phyloP scores from a whole-genome alignment of 2,329 filamentous ascomycete species.

The Cercospora nicotianae region DNA sequence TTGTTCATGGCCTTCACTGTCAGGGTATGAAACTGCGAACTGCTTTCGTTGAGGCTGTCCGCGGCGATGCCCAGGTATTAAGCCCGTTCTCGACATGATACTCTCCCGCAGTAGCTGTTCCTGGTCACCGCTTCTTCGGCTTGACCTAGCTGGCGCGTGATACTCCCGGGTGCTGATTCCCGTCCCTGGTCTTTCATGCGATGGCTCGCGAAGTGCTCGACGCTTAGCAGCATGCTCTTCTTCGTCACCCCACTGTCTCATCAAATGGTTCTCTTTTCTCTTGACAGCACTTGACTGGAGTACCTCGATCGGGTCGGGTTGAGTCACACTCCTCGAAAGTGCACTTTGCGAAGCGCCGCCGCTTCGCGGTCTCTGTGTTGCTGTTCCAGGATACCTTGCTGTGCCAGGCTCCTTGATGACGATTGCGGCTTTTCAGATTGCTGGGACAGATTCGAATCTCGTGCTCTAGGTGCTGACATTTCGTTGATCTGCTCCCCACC shows the following conservation, averaged over 20 bases:
- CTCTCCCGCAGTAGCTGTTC: slow-evolving; percentile 4
- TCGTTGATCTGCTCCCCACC: neutral
- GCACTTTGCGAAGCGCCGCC: slow-evolving; percentile 7
- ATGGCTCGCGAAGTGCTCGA: neutral
- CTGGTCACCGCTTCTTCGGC: neutral
- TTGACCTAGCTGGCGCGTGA: neutral
- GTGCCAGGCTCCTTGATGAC: neutral
- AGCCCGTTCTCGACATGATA: neutral
- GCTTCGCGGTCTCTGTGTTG: slow-evolving; percentile 6
- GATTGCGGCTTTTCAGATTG: neutral
- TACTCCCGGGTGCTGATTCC: slow-evolving; percentile 4
- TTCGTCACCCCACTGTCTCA: neutral
- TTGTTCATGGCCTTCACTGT: slow-evolving; percentile 6
- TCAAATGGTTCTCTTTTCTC: slow-evolving; percentile 8
- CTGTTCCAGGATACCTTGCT: neutral
- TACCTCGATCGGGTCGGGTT: neutral
- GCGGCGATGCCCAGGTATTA: neutral
- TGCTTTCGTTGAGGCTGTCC: neutral
- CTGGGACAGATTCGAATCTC: neutral
- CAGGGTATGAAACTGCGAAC: neutral
- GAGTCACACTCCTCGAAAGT: neutral
- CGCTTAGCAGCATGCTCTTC: slow-evolving; percentile 7
- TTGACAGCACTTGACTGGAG: slow-evolving; percentile 10
- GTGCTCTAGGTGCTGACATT: neutral
- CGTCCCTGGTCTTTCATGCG: neutral